Base-by-base conservation (phyloP, 202 grass and related monocot species). In the Carex arenaria region DNA sequence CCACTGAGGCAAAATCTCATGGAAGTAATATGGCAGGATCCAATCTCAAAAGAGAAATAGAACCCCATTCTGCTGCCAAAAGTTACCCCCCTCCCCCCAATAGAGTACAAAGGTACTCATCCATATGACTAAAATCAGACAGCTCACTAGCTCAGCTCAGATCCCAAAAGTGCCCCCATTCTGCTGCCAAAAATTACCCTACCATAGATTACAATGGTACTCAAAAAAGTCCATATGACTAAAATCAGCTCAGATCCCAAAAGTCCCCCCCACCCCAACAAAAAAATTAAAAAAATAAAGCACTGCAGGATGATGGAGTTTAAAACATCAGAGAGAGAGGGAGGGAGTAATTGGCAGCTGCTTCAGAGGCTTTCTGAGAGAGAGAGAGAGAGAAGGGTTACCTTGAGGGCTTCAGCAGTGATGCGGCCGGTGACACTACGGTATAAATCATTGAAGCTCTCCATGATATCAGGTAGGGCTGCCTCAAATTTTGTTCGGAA, bases 361-460 rank as follows among this genome's bases (percentile, higher is more conserved):
- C 31, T 31, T 13, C 64, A 17, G 15, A 45, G 67, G 38, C n/a
- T 22, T 43, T 11, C 3, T 11, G 1, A 70, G 38, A 69, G 20
- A 62, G 61, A 30, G 23, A 64, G 4, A 26, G 19, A 60, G 18
- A 60, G 64, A 76, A 42, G 64, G 88, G 64, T 85, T 79, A 95
- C 96, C 91, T 98, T 98, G 43, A 98, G 74, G 80, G 96, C 96
- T 93, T 98, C 96, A 84, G 96, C 96, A 82, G 96, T 98, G 66
- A 98, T 98, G 71, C 96, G 91, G 87, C 96, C 93, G 10, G 93
- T 98, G 34, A 98, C 85, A 85, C 89, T 93, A 78, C 88, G 89
- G 47, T 98, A 95, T 56, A 98, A 83, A 84, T 98, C 93, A 90
- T 95, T 95, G 32, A 95, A 95, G 63, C 96, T 98, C 81, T 98